Percentiles rank a stretch among this genome's conserved stretches.
These are phyloP conservation scores for Monosporascus sp. DNA, from an alignment of 2,329 filamentous ascomycete species.

Conservation along the genomic window DNA sequence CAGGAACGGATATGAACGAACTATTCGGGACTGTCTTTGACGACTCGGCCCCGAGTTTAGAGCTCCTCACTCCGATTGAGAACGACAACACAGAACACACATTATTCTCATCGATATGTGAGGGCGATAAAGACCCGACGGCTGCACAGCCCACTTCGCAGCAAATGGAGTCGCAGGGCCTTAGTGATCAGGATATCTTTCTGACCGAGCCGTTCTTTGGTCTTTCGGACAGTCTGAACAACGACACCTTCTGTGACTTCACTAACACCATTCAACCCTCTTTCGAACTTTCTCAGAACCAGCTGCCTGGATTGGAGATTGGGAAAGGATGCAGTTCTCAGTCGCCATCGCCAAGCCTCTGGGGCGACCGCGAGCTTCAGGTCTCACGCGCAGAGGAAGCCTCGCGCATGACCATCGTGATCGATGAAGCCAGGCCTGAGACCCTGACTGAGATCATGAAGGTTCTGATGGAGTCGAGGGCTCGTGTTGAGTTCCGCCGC, in stretches of 20 bases:
- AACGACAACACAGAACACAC: not conserved
- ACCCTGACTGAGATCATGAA: slow-evolving; percentile 1
- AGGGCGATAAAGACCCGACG: not conserved
- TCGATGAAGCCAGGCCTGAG: not conserved
- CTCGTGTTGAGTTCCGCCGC: slow-evolving; percentile 1
- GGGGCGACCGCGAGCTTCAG: not conserved
- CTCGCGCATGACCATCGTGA: slow-evolving; percentile 1
- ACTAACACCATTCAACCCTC: not conserved
- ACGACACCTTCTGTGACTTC: not conserved
- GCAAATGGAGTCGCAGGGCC: not conserved
- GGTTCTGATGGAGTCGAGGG: slow-evolving; percentile 1
- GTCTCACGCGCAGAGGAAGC: not conserved
- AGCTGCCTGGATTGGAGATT: not conserved
- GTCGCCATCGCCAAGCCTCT: not conserved
- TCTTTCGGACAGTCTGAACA: not conserved
- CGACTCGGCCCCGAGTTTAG: not conserved
- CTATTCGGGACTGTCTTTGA: not conserved
- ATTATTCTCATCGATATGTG: not conserved
- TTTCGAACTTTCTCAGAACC: not conserved
- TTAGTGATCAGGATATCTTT: not conserved
- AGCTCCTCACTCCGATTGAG: not conserved
- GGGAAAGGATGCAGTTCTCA: not conserved
- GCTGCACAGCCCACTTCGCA: not conserved
- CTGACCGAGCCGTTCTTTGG: not conserved
- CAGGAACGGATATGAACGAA: not conserved